Evolutionary conservation across 345 rosid species (phyloP).

Genomic region (Dovyalis caffra): DNA sequence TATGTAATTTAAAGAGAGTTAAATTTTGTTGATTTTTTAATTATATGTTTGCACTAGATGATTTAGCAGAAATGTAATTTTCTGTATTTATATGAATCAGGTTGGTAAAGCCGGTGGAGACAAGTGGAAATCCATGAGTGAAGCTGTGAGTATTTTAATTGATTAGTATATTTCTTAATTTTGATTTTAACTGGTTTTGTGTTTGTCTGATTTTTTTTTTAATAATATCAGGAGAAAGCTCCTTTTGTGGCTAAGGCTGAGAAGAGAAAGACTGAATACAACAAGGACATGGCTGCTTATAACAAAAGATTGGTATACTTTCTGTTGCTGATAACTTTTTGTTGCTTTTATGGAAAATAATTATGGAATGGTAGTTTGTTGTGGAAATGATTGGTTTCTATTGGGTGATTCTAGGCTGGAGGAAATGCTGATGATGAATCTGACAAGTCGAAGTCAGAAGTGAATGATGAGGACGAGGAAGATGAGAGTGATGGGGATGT

Average conservation of each 20-base stretch:
- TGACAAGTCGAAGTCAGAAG: constrained; percentile 83
- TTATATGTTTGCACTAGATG: neutral
- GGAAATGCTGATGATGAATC: constrained; percentile 64
- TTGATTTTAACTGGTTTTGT: neutral
- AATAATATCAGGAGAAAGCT: constrained; percentile 54
- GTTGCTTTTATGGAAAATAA: neutral
- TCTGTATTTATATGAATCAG: constrained; percentile 23
- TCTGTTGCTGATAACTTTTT: neutral
- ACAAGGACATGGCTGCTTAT: constrained; percentile 57
- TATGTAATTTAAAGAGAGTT: no score
- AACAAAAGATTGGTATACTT: constrained; percentile 53
- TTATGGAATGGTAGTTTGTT: neutral
- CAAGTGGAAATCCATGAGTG: constrained; percentile 71
- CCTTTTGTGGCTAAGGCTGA: constrained; percentile 56
- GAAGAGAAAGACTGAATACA: constrained; percentile 64
- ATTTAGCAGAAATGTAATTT: no score
- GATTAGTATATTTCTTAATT: neutral
- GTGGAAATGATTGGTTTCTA: neutral
- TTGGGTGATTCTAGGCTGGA: constrained; percentile 35
- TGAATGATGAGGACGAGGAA: constrained; percentile 50
- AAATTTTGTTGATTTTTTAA: no score
- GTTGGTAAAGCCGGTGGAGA: constrained; percentile 84
- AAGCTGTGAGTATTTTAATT: constrained; percentile 42
- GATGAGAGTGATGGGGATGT: constrained; percentile 64
- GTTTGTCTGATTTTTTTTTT: neutral